These are phyloP conservation scores for Psidium friedrichsthalianum DNA, from an alignment of 345 rosid genomes.

Conservation along the genomic window DNA sequence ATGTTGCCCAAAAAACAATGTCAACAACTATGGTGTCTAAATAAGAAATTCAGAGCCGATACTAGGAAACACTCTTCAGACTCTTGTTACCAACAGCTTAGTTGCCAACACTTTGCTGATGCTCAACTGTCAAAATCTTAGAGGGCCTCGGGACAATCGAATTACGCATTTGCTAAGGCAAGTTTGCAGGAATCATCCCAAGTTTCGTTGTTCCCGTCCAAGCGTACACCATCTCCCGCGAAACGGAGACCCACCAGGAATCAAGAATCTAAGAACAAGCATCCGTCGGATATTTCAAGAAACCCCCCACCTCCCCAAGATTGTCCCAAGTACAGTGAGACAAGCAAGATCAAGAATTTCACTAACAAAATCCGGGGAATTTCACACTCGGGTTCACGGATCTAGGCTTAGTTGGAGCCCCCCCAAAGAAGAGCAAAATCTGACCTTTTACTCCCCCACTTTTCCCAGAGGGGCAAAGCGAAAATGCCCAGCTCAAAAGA, in stretches of 20 bases:
- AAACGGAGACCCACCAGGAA: neutral
- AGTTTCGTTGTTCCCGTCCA: neutral
- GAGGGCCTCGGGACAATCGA: neutral
- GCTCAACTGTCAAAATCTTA: neutral
- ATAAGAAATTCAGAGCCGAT: neutral
- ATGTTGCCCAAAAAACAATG: conserved; percentile 17
- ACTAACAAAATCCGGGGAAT: neutral
- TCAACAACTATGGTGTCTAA: neutral
- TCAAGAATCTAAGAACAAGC: neutral
- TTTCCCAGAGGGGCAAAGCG: neutral
- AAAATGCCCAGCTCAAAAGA: neutral
- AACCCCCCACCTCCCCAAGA: neutral
- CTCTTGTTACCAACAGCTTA: neutral
- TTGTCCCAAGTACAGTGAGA: neutral
- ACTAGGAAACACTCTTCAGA: neutral
- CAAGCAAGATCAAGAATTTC: neutral
- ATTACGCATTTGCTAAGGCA: neutral
- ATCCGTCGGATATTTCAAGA: neutral
- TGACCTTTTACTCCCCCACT: neutral
- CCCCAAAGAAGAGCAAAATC: neutral
- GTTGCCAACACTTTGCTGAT: neutral
- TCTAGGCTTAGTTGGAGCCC: neutral
- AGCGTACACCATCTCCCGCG: neutral
- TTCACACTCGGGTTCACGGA: neutral
- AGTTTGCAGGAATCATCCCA: neutral